These are phyloP conservation scores for Chaetomiaceae sp. DNA, from an alignment of 2,329 filamentous ascomycete species.

Conservation along the genomic window DNA sequence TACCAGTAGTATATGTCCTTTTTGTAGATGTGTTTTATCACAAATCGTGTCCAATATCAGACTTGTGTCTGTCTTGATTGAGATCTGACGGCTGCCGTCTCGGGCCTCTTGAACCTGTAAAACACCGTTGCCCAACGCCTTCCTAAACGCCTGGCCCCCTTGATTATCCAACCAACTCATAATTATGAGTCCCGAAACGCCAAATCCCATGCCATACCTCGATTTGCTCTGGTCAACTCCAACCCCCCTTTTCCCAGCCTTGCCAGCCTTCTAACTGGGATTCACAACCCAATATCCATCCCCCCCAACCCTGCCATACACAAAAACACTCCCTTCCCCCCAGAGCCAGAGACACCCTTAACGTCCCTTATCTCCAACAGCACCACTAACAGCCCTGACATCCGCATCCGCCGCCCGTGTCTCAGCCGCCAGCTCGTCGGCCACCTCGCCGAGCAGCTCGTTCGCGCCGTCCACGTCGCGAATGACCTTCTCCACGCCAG, in stretches of 20 bases:
- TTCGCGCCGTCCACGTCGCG: slow-evolving; percentile 52
- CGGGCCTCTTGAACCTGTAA: not conserved
- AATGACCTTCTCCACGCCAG: slow-evolving; percentile 45
- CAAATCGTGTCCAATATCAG: not conserved
- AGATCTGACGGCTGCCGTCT: no score
- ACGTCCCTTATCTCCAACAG: not conserved
- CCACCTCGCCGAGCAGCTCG: slow-evolving; percentile 42
- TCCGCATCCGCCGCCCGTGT: slow-evolving; percentile 41
- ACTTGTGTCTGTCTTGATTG: no score
- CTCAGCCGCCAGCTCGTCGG: slow-evolving; percentile 46
- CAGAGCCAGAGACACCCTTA: no score
- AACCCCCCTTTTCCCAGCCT: no score
- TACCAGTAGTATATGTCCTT: slow-evolving; percentile 6
- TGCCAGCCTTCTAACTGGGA: no score
- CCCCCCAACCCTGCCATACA: no score
- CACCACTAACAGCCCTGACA: slow-evolving; percentile 29
- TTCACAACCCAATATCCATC: not conserved
- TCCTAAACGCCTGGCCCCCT: not conserved
- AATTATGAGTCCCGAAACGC: not conserved
- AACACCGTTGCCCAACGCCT: not conserved
- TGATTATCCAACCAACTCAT: not conserved
- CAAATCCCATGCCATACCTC: not conserved
- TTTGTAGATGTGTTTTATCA: not conserved
- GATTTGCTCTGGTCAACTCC: no score
- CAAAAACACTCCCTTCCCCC: no score